phyloP scores from a whole-genome alignment of 1,284 basidiomycete species.

The Malassezia furfur region DNA sequence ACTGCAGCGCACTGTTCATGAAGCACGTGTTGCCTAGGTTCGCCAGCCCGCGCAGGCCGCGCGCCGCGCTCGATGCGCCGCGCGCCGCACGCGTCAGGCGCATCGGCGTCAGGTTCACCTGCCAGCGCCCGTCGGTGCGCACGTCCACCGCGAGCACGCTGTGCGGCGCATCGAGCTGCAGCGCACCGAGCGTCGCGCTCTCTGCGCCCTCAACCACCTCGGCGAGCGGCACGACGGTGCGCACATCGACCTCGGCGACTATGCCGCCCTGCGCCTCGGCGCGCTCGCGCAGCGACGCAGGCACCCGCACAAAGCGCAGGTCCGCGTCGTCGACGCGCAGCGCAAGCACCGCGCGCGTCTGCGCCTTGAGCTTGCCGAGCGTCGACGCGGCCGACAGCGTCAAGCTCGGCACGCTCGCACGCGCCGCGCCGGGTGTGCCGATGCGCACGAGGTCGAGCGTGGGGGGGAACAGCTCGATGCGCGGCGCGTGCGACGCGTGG shows the following conservation, averaged over 20 bases:
- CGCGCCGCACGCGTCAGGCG: constrained; percentile 32
- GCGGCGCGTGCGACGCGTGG: constrained; percentile 51
- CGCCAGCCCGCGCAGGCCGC: constrained; percentile 72
- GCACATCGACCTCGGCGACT: neutral
- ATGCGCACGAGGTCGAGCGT: constrained; percentile 57
- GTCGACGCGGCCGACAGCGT: constrained; percentile 30
- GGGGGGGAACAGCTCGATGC: constrained; percentile 71
- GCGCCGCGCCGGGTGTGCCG: constrained; percentile 24
- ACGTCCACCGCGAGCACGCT: constrained; percentile 43
- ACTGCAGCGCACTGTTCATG: constrained; percentile 95
- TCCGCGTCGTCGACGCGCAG: constrained; percentile 20
- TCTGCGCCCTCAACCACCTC: constrained; percentile 34
- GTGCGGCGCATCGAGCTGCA: constrained; percentile 41
- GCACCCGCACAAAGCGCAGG: constrained; percentile 26
- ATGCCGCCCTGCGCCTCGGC: neutral
- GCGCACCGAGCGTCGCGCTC: constrained; percentile 17
- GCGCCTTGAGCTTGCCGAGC: constrained; percentile 29
- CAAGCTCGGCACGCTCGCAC: constrained; percentile 28
- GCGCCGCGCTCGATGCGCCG: constrained; percentile 22
- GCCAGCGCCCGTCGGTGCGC: constrained; percentile 31
- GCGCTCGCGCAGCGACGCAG: constrained; percentile 17
- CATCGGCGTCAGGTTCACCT: constrained; percentile 23
- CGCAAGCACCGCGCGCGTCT: constrained; percentile 22
- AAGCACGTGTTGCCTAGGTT: constrained; percentile 91
- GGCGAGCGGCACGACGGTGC: constrained; percentile 21